Percentiles rank a stretch among this genome's conserved stretches.
These are phyloP conservation scores for Dioszegia hungarica DNA, from an alignment of 768 basidiomycete genomes.

Conservation along the genomic window DNA sequence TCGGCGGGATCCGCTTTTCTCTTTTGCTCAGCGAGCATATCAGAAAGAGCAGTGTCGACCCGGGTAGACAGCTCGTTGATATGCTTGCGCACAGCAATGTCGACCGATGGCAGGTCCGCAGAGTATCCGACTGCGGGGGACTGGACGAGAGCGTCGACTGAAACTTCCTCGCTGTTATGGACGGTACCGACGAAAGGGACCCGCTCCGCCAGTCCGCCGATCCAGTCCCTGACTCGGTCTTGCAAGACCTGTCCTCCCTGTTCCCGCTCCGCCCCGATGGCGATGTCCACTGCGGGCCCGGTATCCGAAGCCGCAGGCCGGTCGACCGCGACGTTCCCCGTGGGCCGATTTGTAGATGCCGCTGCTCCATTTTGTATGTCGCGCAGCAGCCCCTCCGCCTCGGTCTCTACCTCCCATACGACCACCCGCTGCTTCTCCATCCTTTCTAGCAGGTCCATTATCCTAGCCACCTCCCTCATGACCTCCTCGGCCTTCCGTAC, in stretches of 20 bases:
- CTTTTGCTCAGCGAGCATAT: not conserved
- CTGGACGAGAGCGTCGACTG: too few relatives aligned
- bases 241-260: not conserved
- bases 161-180: too few relatives aligned
- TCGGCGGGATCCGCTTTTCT: too few relatives aligned
- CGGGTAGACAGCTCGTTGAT: conserved; percentile 6
- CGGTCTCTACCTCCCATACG: not conserved
- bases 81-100: not conserved
- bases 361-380: not conserved
- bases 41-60: not conserved
- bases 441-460: not conserved
- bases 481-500: not conserved
- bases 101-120: not conserved
- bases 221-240: not conserved
- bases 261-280: not conserved
- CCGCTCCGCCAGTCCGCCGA: not conserved
- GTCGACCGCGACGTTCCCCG: too few relatives aligned
- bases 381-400: not conserved
- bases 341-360: too few relatives aligned
- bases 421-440: not conserved
- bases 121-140: not conserved
- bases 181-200: conserved; percentile 6
- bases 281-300: not conserved
- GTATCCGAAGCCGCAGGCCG: not conserved
- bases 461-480: not conserved